Evolutionary conservation across 148 eudicot genomes (phyloP).

Genomic region (Rhododendron kiyosumense): DNA sequence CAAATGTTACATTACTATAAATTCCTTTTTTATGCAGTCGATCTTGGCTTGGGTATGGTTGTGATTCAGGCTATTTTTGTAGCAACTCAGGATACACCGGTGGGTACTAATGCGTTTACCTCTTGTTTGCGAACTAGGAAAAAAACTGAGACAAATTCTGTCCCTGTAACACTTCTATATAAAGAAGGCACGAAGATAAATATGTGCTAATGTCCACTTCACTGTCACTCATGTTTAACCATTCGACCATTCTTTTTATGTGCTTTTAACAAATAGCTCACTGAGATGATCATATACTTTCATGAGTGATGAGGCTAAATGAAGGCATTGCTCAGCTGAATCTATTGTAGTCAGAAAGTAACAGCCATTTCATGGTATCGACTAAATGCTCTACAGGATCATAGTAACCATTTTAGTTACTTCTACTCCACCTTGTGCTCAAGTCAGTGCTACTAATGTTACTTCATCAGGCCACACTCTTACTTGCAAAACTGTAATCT

Average conservation of each 20-base stretch:
- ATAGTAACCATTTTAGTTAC: neutral
- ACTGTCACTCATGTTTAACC: neutral
- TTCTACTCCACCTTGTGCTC: neutral
- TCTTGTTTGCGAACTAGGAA: neutral
- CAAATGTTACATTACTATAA: neutral
- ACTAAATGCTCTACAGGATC: neutral
- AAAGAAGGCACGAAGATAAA: neutral
- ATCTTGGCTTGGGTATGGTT: slow-evolving; percentile 54
- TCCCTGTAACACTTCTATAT: neutral
- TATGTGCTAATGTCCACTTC: neutral
- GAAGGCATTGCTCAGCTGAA: neutral
- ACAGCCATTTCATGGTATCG: neutral
- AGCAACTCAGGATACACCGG: slow-evolving; percentile 69
- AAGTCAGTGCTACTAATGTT: neutral
- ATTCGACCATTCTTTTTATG: neutral
- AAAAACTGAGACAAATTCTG: neutral
- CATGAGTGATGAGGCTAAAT: neutral
- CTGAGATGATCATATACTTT: neutral
- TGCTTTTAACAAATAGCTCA: neutral
- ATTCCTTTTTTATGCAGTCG: slow-evolving; percentile 31
- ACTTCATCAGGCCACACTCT: neutral
- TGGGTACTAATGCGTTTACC: slow-evolving; percentile 19
- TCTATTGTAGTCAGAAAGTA: neutral
- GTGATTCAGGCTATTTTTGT: slow-evolving; percentile 43
- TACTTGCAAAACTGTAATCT: slow-evolving; percentile 10